Conservation (phyloP, 108 stramenopile genomes). For the Hondaea fermentalgiana region DNA sequence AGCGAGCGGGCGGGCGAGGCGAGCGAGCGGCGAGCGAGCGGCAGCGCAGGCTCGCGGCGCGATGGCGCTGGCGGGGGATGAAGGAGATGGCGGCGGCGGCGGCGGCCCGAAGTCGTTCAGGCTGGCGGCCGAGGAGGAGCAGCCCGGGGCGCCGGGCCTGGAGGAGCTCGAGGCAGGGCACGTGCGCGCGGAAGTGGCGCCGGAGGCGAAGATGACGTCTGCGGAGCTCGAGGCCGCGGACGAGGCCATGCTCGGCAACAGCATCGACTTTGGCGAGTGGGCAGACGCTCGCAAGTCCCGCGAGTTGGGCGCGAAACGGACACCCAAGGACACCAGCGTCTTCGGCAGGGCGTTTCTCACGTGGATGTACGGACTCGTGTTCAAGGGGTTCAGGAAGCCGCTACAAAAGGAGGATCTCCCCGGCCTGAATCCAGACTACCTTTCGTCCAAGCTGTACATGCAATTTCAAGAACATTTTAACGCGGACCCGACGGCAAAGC, state of each 20-base stretch:
- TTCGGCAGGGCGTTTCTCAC: not conserved
- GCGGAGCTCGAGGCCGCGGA: not conserved
- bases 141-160: too few species aligned
- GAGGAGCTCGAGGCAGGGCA: too few species aligned
- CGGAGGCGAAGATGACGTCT: not conserved
- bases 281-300: not conserved
- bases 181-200: not conserved
- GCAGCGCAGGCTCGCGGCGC: too few species aligned
- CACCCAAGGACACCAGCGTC: not conserved
- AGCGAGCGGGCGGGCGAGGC: too few species aligned
- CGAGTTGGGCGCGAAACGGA: not conserved
- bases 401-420: not conserved
- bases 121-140: not conserved
- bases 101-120: too few species aligned
- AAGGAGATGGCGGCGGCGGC: too few species aligned
- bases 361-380: not conserved
- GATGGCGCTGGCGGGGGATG: too few species aligned
- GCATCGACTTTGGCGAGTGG: constrained; percentile 14
- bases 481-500: not conserved
- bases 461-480: not conserved
- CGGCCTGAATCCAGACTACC: not conserved
- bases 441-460: not conserved
- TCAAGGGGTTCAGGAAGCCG: not conserved
- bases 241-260: not conserved
- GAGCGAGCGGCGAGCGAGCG: too few species aligned